Base-by-base conservation (phyloP, 2,329 filamentous ascomycete genomes). In the Bisporella sp. region DNA sequence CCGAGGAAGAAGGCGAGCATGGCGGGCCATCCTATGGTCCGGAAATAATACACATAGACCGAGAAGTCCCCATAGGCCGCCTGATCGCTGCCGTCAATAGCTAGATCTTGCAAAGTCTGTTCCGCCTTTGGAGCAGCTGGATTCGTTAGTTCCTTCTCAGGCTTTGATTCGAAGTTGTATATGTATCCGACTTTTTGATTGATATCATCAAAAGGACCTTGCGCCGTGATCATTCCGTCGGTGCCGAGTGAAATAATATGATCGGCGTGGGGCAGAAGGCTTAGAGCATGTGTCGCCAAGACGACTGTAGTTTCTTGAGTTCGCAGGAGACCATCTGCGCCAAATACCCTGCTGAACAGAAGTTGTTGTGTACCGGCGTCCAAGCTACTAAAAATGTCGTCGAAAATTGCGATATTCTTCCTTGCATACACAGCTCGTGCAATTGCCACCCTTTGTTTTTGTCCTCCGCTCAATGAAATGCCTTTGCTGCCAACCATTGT, bases 241-340 rank as follows among this genome's bases (percentile, higher is more conserved):
- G 7, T n/a, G 7, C 33, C 33, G n/a, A 37, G 33, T 7, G 33
- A 7, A 1, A 52, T 45, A 31, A 67, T 54, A 3, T 42, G 51
- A 2, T 66, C 66, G 13, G 62, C 51, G 1, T 57, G 31, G 4
- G 41, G 55, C 8, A 72, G 53, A 6, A 37, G 33, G 33, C 33
- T 37, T 7, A 37, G 33, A n/a, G 33, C 33, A 37, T 43, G 51
- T 28, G 45, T 39, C 21, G 45, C 51, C 45, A 71, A 53, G 9
- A 73, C 35, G 0, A 68, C 57, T 2, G 70, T 70, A 1, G 65
- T 64, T 0, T 58, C 57, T 51, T 57, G 62, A 35, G 9, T 54
- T 5, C 40, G 46, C 33, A 51, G 48, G 3, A 63, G 21, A 7
- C 41, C 41, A 42, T 21, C 7, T 8, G 6, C 7, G 7, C 21